Evolutionary conservation across 1,284 basidiomycete genomes (phyloP), one percentile per base, ranked within the genome.

Genomic region (Sanghuangporus sanghuang): DNA sequence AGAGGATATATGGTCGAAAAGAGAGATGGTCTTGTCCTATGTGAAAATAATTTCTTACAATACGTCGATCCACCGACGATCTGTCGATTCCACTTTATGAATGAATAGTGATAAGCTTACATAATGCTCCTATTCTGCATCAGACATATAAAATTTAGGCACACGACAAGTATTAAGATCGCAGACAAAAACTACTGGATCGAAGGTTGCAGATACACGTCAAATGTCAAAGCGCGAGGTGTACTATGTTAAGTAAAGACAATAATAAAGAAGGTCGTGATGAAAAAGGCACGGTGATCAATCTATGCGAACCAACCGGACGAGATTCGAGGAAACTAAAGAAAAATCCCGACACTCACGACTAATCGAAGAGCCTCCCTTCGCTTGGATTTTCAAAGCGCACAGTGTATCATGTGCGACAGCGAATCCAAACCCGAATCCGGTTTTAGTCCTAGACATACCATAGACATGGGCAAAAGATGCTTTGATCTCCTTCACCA

Each of bases 341-440:
- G 57, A 36, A 32, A 42, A 63, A 36, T 73, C 73, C 16, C 71
- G 68, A 61, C 74, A 73, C 9, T 67, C 63, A 8, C 67, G 58
- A 1, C 68, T 67, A 12, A 73, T 61, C 18, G 70, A 56, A 12
- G 68, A 40, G 6, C 65, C 59, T 44, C 80, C 77, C 12, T 70
- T 67, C 6, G 73, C 68, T 6, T 72, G 69, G 0, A 79, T 80
- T 69, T 86, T 85, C 72, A 85, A 80, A 6, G 61, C 55, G 63
- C 81, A 84, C 1, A 85, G 63, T 1, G 76, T 74, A 16, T 64
- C 68, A 61, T 81, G 84, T 0, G 83, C 83, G 27, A 84, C 75
- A 0, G 65, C 64, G 66, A 84, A 83, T 0, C 71, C 80, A 60
- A 85, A 84, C 16, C 57, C 57, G 14, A 11, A 39, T 8, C 23